These are phyloP conservation scores for Argentina anserina DNA, from an alignment of 306 rosid species.

Conservation along the genomic window DNA sequence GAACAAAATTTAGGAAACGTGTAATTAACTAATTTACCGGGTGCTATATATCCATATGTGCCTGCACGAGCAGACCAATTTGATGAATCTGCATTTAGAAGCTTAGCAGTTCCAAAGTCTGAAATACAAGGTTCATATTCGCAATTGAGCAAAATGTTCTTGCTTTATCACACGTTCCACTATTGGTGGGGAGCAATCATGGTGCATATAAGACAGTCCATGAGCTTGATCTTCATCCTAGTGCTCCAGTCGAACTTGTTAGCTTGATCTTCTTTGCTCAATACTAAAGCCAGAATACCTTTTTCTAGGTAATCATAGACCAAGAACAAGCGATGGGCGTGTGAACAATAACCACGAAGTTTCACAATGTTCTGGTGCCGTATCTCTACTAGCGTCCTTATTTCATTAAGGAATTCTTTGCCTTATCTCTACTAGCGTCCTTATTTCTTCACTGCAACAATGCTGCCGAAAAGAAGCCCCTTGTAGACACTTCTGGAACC, in stretches of 20 bases:
- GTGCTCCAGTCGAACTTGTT: neutral
- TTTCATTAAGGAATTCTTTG: neutral
- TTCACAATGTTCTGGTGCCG: slow-evolving; percentile 11
- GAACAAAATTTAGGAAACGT: no score
- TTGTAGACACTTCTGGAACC: slow-evolving; percentile 13
- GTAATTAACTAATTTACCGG: no score
- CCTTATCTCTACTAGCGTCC: no score
- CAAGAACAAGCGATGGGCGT: neutral
- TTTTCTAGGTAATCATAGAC: neutral
- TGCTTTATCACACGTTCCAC: slow-evolving; percentile 16
- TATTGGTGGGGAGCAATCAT: neutral
- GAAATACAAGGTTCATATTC: slow-evolving; percentile 10
- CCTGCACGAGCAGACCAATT: no score
- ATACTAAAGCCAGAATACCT: neutral
- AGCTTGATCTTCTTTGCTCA: neutral
- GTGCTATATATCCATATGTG: no score
- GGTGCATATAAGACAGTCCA: slow-evolving; percentile 4
- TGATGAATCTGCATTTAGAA: slow-evolving; percentile 11
- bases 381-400: neutral
- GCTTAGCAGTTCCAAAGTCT: slow-evolving; percentile 11
- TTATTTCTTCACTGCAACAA: slow-evolving; percentile 4
- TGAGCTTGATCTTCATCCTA: neutral
- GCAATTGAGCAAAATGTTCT: neutral
- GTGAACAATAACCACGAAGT: neutral
- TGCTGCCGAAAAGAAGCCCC: neutral